These are phyloP conservation scores for Phaffia rhodozyma DNA, from an alignment of 1,284 basidiomycete species.

Conservation along the genomic window DNA sequence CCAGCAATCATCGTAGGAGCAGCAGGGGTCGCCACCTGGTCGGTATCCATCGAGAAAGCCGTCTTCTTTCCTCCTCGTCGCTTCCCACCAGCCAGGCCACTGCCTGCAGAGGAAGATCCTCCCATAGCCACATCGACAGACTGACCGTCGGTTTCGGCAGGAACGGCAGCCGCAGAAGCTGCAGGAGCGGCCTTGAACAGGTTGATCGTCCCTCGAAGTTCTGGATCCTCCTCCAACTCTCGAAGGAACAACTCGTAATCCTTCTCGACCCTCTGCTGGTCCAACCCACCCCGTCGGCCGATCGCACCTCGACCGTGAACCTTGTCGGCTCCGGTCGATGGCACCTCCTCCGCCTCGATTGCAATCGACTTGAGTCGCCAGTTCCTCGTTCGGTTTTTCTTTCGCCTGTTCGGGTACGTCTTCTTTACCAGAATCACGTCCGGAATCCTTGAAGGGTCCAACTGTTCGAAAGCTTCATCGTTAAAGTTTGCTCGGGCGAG, in stretches of 20 bases:
- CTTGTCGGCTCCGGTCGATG: conserved; percentile 18
- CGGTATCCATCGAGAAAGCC: conserved; percentile 61
- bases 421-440: conserved; percentile 92
- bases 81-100: conserved; percentile 43
- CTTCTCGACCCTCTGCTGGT: conserved; percentile 86
- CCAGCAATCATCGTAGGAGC: conserved; percentile 26
- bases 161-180: conserved; percentile 25
- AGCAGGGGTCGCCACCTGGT: conserved; percentile 26
- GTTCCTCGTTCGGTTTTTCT: conserved; percentile 71
- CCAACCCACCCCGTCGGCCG: conserved; percentile 77
- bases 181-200: conserved; percentile 54
- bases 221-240: conserved; percentile 92
- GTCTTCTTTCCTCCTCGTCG: conserved; percentile 39
- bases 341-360: conserved; percentile 63
- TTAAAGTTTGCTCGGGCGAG: conserved; percentile 87
- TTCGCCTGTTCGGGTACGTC: conserved; percentile 85
- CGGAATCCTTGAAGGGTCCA: conserved; percentile 64
- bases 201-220: conserved; percentile 79
- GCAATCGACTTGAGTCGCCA: conserved; percentile 92
- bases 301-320: conserved; percentile 62
- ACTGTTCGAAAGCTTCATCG: conserved; percentile 66
- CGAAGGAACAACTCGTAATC: conserved; percentile 95
- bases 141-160: conserved; percentile 33
- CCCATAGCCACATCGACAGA: conserved; percentile 35
- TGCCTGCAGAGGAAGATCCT: conserved; percentile 31